These are phyloP conservation scores for Panicum virgatum DNA, from an alignment of 202 grass and related monocot species.

Conservation along the genomic window DNA sequence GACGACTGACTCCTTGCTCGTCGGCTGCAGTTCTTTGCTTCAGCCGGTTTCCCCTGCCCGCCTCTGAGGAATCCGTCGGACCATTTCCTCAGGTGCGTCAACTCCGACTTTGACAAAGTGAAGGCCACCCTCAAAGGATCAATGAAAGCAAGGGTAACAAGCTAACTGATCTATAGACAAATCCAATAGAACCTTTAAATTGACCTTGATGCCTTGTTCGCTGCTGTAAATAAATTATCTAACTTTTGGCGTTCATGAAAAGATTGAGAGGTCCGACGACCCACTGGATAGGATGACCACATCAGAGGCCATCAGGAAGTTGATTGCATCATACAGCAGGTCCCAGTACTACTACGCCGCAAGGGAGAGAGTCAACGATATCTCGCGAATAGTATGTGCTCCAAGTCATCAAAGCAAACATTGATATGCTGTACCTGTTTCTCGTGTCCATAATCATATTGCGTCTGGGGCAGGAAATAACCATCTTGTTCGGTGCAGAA, in stretches of 20 bases:
- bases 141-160: slow-evolving; percentile 72
- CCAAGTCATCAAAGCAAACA: background rate
- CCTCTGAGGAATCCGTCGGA: slow-evolving; percentile 86
- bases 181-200: too few relatives aligned
- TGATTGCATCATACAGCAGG: slow-evolving; percentile 63
- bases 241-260: slow-evolving; percentile 13
- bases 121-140: slow-evolving; percentile 95
- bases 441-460: background rate
- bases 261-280: slow-evolving; percentile 78
- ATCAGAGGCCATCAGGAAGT: slow-evolving; percentile 71
- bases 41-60: slow-evolving; percentile 82
- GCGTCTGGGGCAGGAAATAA: background rate
- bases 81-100: slow-evolving; percentile 91
- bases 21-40: slow-evolving; percentile 77
- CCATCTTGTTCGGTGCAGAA: slow-evolving; percentile 56
- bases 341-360: slow-evolving; percentile 71
- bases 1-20: background rate
- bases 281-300: slow-evolving; percentile 83
- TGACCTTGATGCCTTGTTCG: background rate
- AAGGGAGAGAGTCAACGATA: slow-evolving; percentile 81
- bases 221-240: background rate
- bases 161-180: background rate
- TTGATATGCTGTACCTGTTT: background rate
- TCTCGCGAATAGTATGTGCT: slow-evolving; percentile 67
- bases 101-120: slow-evolving; percentile 97